These are phyloP conservation scores for Suillus weaverae DNA, from an alignment of 768 basidiomycete species.

Conservation along the genomic window DNA sequence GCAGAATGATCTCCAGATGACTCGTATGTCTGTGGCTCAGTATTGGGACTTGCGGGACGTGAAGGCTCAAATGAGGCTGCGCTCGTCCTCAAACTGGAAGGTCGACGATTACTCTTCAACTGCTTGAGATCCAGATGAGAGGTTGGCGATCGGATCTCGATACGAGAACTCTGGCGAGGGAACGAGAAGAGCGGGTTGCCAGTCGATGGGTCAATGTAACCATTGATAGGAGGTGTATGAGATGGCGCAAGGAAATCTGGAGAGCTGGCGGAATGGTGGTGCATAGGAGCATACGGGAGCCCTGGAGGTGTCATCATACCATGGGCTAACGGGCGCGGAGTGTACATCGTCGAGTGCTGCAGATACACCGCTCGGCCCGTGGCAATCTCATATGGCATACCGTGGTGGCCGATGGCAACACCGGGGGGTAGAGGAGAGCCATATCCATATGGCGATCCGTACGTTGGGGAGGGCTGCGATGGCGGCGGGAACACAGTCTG, in stretches of 20 bases:
- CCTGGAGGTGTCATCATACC: slow-evolving; percentile 50
- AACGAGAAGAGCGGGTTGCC: slow-evolving; percentile 74
- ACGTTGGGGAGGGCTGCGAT: slow-evolving; percentile 53
- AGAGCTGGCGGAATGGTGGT: slow-evolving; percentile 56
- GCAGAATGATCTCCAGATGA: slow-evolving; percentile 16
- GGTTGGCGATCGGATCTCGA: slow-evolving; percentile 73
- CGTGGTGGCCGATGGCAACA: slow-evolving; percentile 70
- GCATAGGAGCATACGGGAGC: slow-evolving; percentile 58
- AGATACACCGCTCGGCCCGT: slow-evolving; percentile 81
- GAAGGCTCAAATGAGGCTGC: slow-evolving; percentile 53
- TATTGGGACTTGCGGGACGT: slow-evolving; percentile 28
- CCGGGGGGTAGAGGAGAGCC: slow-evolving; percentile 62
- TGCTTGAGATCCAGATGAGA: slow-evolving; percentile 26
- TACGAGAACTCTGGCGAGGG: slow-evolving; percentile 67
- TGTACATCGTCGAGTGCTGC: slow-evolving; percentile 61
- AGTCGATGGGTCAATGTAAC: slow-evolving; percentile 64
- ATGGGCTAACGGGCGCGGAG: slow-evolving; percentile 65
- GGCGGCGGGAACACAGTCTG: slow-evolving; percentile 44
- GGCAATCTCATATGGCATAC: slow-evolving; percentile 78
- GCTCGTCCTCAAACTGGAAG: slow-evolving; percentile 48
- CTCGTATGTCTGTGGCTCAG: slow-evolving; percentile 14
- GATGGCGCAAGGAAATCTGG: slow-evolving; percentile 63
- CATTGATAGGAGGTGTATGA: slow-evolving; percentile 60
- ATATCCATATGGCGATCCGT: slow-evolving; percentile 68
- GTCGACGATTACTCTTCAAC: slow-evolving; percentile 29